Base-by-base conservation (phyloP, 257 asterid genomes). In the Marsdenia floribunda region DNA sequence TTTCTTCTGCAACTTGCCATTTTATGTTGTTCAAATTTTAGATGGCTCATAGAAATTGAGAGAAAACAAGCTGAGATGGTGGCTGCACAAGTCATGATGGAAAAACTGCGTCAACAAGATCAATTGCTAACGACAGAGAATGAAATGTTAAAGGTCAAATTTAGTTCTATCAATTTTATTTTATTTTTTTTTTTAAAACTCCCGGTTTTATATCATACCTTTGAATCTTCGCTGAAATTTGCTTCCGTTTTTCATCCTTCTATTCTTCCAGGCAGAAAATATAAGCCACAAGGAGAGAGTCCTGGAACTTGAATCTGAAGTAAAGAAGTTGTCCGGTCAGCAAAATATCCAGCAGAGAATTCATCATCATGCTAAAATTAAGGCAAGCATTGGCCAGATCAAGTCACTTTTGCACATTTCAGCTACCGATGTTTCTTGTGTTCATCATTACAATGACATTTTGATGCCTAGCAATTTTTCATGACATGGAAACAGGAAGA, bases 41-140 rank as follows among this genome's bases (percentile, higher is more conserved):
- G 99, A 80, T 95, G 99, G 99, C 85, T 95, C 6, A 97, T 87
- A 79, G 98, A 95, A 83, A 92, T 95, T 33, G 98, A 90, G 82
- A 86, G 96, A 79, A 95, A 91, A 80, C 99, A 90, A 83, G 89
- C 96, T 77, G 97, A 92, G 85, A 71, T 89, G 87, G 87, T 95
- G 86, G 89, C 96, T 75, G 87, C 91, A 29, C 93, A 83, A 83
- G 87, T 95, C 75, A 84, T 87, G 37, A 15, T 89, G 75, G 97
- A 95, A 83, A 85, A 88, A 82, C 77, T 90, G 63, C 90, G 87
- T 49, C 89, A 89, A 72, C 87, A 79, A 54, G 88, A 90, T 78
- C 93, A 84, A 73, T 76, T 81, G 75, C 84, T 88, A 70, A 79
- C 87, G 72, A 79, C 96, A 77, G 96, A 95, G 81, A 90, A 86